These are phyloP conservation scores for Sporothrix variecibatus DNA, from an alignment of 2,329 filamentous ascomycete genomes.

Conservation along the genomic window DNA sequence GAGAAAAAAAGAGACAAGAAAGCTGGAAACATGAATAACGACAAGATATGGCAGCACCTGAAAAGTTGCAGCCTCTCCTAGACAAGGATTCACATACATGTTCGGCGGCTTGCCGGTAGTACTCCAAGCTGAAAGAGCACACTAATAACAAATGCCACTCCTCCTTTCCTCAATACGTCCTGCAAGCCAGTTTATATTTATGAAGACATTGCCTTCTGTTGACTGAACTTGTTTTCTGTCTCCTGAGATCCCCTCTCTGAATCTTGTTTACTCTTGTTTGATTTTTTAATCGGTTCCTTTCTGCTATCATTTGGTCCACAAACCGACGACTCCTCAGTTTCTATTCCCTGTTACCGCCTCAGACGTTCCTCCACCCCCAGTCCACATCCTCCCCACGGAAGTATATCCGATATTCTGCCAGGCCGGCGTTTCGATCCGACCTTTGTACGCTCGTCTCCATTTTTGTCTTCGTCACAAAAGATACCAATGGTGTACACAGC, in stretches of 20 bases:
- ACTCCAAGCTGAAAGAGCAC: neutral
- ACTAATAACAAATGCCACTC: neutral
- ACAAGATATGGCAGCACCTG: neutral
- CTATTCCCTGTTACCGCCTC: neutral
- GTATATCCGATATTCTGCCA: slow-evolving; percentile 19
- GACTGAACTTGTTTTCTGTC: neutral
- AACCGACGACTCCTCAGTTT: neutral
- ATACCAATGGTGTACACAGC: slow-evolving; percentile 19
- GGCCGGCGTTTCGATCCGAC: neutral
- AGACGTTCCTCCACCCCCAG: neutral
- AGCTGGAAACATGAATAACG: neutral
- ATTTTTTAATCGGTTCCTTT: neutral
- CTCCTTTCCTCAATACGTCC: neutral
- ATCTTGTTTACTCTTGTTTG: neutral
- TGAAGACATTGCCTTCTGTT: slow-evolving; percentile 2
- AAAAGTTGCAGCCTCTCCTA: neutral
- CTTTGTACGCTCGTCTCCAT: neutral
- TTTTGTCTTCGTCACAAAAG: neutral
- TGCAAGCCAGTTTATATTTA: slow-evolving; percentile 1
- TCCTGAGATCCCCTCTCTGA: neutral
- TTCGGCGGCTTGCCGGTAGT: slow-evolving; percentile 11
- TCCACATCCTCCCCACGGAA: neutral
- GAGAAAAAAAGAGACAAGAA: neutral
- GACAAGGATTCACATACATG: neutral
- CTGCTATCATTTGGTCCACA: neutral